Evolutionary conservation across 1,284 basidiomycete genomes (phyloP).

Genomic region (Tilletia setariae): DNA sequence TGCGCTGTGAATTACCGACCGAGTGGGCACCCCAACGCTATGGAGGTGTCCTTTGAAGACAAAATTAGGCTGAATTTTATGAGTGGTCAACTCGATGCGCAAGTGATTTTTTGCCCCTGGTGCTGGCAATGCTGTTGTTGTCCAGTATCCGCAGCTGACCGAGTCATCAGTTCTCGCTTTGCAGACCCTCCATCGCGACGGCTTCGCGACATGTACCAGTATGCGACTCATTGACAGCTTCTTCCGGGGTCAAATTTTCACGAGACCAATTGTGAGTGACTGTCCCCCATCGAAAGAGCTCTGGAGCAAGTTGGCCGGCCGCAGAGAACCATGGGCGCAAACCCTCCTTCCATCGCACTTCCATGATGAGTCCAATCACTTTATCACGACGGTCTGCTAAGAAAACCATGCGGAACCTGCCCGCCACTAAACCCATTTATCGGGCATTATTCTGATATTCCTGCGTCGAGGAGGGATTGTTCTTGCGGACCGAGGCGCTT

Average conservation of each 20-base stretch:
- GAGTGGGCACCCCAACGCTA: constrained; percentile 12
- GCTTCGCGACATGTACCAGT: too few species aligned
- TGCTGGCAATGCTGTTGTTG: too few species aligned
- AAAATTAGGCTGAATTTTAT: constrained; percentile 12
- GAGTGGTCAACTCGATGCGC: background rate
- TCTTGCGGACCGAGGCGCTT: background rate
- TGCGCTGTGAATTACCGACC: constrained; percentile 17
- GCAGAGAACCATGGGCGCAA: background rate
- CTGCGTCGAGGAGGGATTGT: too few species aligned
- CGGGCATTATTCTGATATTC: constrained; percentile 10
- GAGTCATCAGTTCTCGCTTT: too few species aligned
- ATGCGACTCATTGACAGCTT: too few species aligned
- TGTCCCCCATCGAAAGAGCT: background rate
- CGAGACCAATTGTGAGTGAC: background rate
- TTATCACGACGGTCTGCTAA: constrained; percentile 16
- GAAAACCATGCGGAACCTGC: constrained; percentile 16
- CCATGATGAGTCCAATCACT: constrained; percentile 8
- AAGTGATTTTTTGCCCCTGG: too few species aligned
- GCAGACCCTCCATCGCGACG: too few species aligned
- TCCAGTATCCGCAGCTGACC: too few species aligned
- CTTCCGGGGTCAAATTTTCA: background rate
- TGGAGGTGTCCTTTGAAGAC: constrained; percentile 6
- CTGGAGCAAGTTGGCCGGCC: too few species aligned
- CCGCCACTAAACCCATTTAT: constrained; percentile 16
- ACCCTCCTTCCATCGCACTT: background rate